These are phyloP conservation scores for Acanthochlamys bracteata DNA, from an alignment of 106 monocot genomes.

Conservation along the genomic window DNA sequence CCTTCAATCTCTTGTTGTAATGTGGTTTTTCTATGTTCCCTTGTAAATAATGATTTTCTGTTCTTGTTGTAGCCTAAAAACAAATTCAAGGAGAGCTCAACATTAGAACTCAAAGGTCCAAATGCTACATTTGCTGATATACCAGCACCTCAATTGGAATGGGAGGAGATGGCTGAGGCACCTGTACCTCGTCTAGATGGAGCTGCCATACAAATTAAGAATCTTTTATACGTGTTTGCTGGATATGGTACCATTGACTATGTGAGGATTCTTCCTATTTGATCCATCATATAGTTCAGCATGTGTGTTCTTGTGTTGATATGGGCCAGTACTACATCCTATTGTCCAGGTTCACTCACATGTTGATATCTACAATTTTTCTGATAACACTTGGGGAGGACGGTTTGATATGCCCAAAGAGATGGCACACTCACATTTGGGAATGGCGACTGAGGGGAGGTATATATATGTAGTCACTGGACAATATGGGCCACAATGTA, in stretches of 20 bases:
- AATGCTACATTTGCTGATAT: constrained; percentile 60
- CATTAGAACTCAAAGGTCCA: constrained; percentile 9
- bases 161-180: constrained; percentile 84
- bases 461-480: constrained; percentile 82
- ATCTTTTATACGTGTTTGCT: constrained; percentile 78
- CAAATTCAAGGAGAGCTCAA: constrained; percentile 9
- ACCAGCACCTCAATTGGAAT: constrained; percentile 46
- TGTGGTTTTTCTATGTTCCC: no score
- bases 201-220: constrained; percentile 70
- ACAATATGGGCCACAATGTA: constrained; percentile 95
- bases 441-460: constrained; percentile 88
- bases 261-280: constrained; percentile 33
- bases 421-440: constrained; percentile 98
- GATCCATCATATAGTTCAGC: no score
- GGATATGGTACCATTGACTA: constrained; percentile 79
- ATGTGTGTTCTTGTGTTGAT: no score
- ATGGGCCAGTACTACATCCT: no score
- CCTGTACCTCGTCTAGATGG: constrained; percentile 87
- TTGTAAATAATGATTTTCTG: no score
- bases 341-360: constrained; percentile 87
- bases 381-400: constrained; percentile 76
- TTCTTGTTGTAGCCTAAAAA: constrained; percentile 2
- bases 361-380: constrained; percentile 89
- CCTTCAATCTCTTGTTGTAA: no score
- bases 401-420: constrained; percentile 89